Percentiles rank a stretch among this genome's conserved stretches.
Conservation (phyloP, 1,284 basidiomycete species). For the Acaromyces ingoldii region DNA sequence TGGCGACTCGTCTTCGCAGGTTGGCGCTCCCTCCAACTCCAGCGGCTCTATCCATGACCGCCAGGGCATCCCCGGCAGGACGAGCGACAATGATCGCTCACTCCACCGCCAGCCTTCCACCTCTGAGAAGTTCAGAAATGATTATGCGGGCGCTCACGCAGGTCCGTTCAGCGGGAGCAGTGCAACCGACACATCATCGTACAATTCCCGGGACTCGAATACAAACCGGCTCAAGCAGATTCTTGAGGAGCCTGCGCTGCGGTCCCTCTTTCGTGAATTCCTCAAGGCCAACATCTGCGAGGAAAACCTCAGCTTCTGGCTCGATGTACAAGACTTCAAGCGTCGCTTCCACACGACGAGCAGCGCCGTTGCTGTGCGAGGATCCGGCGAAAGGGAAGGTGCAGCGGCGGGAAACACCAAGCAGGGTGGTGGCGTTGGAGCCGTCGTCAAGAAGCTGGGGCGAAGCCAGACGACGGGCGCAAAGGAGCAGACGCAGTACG, state of each 20-base stretch:
- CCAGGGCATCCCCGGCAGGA: too few relatives aligned
- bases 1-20: too few relatives aligned
- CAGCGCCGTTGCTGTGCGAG: constrained; percentile 68
- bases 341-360: constrained; percentile 90
- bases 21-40: too few relatives aligned
- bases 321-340: constrained; percentile 96
- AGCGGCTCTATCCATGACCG: too few relatives aligned
- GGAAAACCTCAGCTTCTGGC: constrained; percentile 94
- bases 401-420: constrained; percentile 51
- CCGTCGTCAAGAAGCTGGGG: constrained; percentile 12
- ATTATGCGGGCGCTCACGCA: constrained; percentile 52
- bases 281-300: constrained; percentile 92
- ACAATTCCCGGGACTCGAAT: constrained; percentile 64
- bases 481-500: constrained; percentile 23
- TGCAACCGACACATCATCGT: constrained; percentile 18
- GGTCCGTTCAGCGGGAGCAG: constrained; percentile 10
- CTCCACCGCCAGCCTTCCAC: constrained; percentile 72
- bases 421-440: constrained; percentile 60
- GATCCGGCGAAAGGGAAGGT: constrained; percentile 7
- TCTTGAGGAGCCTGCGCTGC: constrained; percentile 83
- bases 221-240: constrained; percentile 86
- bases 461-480: not conserved
- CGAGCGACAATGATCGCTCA: too few relatives aligned
- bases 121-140: constrained; percentile 66
- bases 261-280: constrained; percentile 89